Base-by-base conservation (phyloP, 495 filamentous ascomycete genomes). In the Collariella sp. region DNA sequence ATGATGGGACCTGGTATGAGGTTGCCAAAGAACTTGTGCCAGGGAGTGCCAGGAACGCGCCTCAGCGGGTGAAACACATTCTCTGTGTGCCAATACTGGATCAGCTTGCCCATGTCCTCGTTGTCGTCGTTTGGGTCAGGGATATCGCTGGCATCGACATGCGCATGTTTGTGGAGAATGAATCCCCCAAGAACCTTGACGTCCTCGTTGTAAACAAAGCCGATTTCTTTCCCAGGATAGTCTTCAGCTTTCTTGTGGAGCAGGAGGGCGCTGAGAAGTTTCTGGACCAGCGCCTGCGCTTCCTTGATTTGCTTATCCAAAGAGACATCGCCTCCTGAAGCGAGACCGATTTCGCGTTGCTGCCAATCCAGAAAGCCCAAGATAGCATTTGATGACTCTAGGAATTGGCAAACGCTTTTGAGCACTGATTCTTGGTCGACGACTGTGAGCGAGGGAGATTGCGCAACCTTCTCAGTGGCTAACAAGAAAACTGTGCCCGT, bases 21-120 rank as follows among this genome's bases (percentile, higher is more conserved):
- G 16, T 56, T 48, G 19, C 52, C 57, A 41, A 59, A 56, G 36
- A 59, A 59, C n/a, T 59, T 59, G 53, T 59, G 53, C 57, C 57
- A 59, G 5, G 40, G 46, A 24, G 46, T 59, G 13, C 57, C 57
- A 29, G 57, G 57, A 10, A 59, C 52, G 24, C 52, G 57, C 36
- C 52, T 52, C 43, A 56, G 18, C 7, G 57, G 53, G 24, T 47
- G 36, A 7, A 38, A 46, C 16, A 52, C 5, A 31, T 29, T 33
- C 12, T 59, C 57, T 1, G 29, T 18, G 13, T 56, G 57, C 46
- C 47, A 59, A 46, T 52, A 52, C 15, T 19, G 18, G n/a, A 33
- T 40, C 19, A 47, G 18, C 36, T 41, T 43, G 1, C 15, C 18
- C 18, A 52, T 2, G 15, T 53, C 55, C 9, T 23, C 49, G 11